These are phyloP conservation scores for Aspergillus brunneoviolaceus DNA, from an alignment of 2,329 filamentous ascomycete species.

Conservation along the genomic window DNA sequence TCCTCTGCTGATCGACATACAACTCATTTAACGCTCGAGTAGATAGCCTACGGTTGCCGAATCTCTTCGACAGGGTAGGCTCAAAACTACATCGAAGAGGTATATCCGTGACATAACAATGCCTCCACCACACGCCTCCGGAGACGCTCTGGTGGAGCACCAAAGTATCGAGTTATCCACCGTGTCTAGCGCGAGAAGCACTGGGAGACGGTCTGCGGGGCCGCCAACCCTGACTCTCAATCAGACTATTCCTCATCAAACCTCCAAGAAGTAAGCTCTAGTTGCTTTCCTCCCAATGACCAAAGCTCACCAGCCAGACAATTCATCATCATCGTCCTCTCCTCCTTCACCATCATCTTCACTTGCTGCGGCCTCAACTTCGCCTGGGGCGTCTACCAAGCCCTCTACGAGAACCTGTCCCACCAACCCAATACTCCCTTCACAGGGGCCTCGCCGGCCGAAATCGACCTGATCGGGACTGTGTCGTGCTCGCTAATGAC, in stretches of 20 bases:
- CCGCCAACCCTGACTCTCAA: not conserved
- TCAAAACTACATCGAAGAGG: too few relatives aligned
- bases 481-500: conserved; percentile 38
- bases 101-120: not conserved
- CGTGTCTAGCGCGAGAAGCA: not conserved
- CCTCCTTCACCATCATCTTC: conserved; percentile 25
- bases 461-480: conserved; percentile 43
- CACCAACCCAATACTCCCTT: conserved; percentile 33
- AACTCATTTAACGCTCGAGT: too few relatives aligned
- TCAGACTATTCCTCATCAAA: not conserved
- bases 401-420: conserved; percentile 37
- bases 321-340: not conserved
- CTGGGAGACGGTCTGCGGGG: too few relatives aligned
- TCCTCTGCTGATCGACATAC: too few relatives aligned
- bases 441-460: conserved; percentile 33
- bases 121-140: not conserved
- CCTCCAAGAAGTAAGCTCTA: not conserved
- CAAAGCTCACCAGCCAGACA: not conserved
- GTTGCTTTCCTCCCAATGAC: not conserved
- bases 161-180: not conserved
- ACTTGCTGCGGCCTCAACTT: conserved; percentile 41
- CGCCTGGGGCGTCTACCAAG: conserved; percentile 44
- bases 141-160: not conserved
- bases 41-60: too few relatives aligned
- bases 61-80: too few relatives aligned